Evolutionary conservation across 1,284 basidiomycete genomes (phyloP).

Genomic region (Cutaneotrichosporon cutaneum): DNA sequence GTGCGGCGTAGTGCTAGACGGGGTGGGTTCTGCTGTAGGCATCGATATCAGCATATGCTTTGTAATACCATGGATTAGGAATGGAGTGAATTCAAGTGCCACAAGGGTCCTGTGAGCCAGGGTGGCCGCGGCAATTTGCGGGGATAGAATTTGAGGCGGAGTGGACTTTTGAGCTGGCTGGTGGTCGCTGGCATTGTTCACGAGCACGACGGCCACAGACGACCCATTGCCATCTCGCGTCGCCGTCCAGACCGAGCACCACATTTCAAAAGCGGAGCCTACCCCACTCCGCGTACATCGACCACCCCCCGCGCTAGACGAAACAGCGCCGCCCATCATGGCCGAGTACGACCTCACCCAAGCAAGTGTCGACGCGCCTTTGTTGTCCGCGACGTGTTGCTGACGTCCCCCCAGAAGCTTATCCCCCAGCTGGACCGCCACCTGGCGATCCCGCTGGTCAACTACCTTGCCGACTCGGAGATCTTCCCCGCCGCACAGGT

Average conservation of each 20-base stretch:
- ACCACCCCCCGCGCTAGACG: constrained; percentile 10
- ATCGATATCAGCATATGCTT: constrained; percentile 7
- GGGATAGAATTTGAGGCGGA: constrained; percentile 14
- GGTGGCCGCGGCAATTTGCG: constrained; percentile 14
- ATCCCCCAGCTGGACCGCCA: constrained; percentile 94
- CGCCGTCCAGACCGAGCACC: constrained; percentile 17
- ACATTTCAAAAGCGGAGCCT: constrained; percentile 10
- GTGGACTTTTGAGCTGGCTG: constrained; percentile 16
- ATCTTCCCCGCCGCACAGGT: constrained; percentile 48
- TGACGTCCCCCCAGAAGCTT: constrained; percentile 63
- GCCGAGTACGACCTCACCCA: constrained; percentile 80
- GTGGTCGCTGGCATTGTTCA: constrained; percentile 8
- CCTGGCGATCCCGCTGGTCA: constrained; percentile 85
- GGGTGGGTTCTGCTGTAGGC: constrained; percentile 9
- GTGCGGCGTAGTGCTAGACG: not conserved
- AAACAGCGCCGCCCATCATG: constrained; percentile 55
- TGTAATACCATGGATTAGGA: constrained; percentile 10
- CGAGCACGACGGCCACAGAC: constrained; percentile 10
- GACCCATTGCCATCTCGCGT: constrained; percentile 16
- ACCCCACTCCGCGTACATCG: constrained; percentile 8
- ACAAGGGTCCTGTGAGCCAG: not conserved
- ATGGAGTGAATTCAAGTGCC: constrained; percentile 4
- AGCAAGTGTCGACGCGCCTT: constrained; percentile 31
- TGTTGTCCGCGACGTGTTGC: not conserved
- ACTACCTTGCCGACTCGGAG: constrained; percentile 66